Percentiles rank a stretch among this genome's conserved stretches.
phyloP scores from a whole-genome alignment of 306 rosid genomes.

The Phaseolus lunatus region DNA sequence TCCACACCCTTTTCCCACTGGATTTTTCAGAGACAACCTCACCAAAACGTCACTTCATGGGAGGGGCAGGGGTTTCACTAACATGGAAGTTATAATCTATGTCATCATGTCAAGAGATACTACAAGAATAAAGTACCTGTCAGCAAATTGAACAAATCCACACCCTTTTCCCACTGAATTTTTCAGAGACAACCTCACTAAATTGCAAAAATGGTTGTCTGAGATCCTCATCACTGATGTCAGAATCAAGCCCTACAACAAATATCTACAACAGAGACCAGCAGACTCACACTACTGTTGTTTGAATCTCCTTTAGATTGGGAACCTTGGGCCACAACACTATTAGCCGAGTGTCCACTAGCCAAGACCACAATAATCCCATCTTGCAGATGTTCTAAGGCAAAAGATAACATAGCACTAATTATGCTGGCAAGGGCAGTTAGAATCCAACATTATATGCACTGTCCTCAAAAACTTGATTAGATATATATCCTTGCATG shows the following conservation, averaged over 20 bases:
- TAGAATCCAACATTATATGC: not conserved
- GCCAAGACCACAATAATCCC: constrained; percentile 66
- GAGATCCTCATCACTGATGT: constrained; percentile 86
- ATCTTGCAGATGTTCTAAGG: not conserved
- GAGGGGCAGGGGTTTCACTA: constrained; percentile 21
- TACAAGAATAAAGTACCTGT: constrained; percentile 60
- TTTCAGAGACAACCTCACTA: constrained; percentile 89
- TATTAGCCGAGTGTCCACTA: constrained; percentile 85
- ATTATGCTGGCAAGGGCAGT: not conserved
- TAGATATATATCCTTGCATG: not conserved
- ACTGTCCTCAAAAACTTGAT: constrained; percentile 1
- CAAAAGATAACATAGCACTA: constrained; percentile 1
- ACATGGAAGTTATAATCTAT: constrained; percentile 23
- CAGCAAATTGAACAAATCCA: constrained; percentile 96
- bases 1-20: constrained; percentile 95
- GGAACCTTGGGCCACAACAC: constrained; percentile 73
- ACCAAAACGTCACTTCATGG: not conserved
- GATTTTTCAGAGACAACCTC: constrained; percentile 58
- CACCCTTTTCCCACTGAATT: constrained; percentile 96
- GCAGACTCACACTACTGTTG: constrained; percentile 86
- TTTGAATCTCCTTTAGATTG: constrained; percentile 80
- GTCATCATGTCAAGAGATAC: constrained; percentile 26
- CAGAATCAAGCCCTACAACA: constrained; percentile 99
- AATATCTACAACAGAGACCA: constrained; percentile 67
- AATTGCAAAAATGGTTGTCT: constrained; percentile 87